Base-by-base conservation (phyloP, 2,329 filamentous ascomycete species). In the Arachnomyces sp. region DNA sequence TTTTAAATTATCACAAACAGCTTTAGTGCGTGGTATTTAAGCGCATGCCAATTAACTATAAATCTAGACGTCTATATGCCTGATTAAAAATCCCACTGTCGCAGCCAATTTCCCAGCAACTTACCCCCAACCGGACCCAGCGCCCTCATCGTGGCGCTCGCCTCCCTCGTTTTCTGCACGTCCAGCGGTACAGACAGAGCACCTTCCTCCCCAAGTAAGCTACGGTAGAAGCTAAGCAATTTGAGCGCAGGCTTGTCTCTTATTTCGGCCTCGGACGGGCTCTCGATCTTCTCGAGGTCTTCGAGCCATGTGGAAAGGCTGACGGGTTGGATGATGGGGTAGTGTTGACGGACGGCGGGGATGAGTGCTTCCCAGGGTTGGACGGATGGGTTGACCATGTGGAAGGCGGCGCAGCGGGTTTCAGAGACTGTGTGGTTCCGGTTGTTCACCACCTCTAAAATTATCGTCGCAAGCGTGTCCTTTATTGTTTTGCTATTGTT, bases 171-270 rank as follows among this genome's bases (percentile, higher is more conserved):
- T 11, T 57, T 56, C 31, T 50, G 52, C 53, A 66, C 67, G 7
- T 68, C 66, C 40, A 72, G 62, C 17, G 57, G 49, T 3, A 66
- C 55, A 3, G 62, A 55, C 15, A 43, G 41, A 2, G 50, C 50
- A 17, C 44, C 56, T 1, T 44, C 43, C 0, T 42, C 55, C 1
- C 28, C 40, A 3, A 51, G 53, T 52, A 67, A 54, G 2, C 51
- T 57, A 36, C 55, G 56, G 47, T 73, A 77, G 17, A 71, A 69
- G 33, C 74, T 71, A 1, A 77, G 47, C 33, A 78, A 56, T 58
- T 77, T 77, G 31, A 75, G 48, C 7, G 65, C 72, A 0, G 72
- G 72, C 46, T 74, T 31, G 58, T 54, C 40, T 68, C 71, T 43
- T 62, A 44, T 42, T 71, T 66, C 14, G 77, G 55, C 52, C 2